These are phyloP conservation scores for Hymenoscyphus repandus DNA, from an alignment of 2,329 filamentous ascomycete genomes.

Conservation along the genomic window DNA sequence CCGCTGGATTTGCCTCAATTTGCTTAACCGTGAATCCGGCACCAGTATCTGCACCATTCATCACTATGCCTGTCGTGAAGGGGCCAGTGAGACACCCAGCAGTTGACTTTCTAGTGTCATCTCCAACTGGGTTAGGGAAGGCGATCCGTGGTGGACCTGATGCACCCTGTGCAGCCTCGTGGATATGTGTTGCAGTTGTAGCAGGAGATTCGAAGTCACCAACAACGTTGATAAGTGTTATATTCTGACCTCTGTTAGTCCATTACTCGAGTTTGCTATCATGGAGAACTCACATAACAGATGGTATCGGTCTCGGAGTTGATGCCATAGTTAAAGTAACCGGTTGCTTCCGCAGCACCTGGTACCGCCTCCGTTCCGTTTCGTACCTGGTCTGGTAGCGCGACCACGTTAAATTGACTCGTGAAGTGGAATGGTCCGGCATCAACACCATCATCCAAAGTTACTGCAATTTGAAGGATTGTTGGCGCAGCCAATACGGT, in stretches of 20 bases:
- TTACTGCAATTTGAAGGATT: neutral
- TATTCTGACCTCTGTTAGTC: neutral
- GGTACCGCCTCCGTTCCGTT: constrained; percentile 3
- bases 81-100: constrained; percentile 9
- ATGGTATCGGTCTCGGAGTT: constrained; percentile 6
- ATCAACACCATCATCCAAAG: neutral
- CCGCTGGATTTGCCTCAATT: constrained; percentile 8
- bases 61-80: constrained; percentile 6
- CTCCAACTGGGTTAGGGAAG: constrained; percentile 7
- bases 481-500: neutral
- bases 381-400: neutral
- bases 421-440: neutral
- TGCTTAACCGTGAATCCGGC: constrained; percentile 3
- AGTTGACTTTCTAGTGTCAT: constrained; percentile 1
- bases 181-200: constrained; percentile 10
- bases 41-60: constrained; percentile 4
- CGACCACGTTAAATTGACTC: constrained; percentile 1
- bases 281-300: constrained; percentile 1
- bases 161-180: constrained; percentile 5
- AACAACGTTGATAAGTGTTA: constrained; percentile 6
- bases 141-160: constrained; percentile 7
- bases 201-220: constrained; percentile 7
- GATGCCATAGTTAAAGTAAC: constrained; percentile 7
- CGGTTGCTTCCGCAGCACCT: constrained; percentile 3
- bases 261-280: neutral